These are phyloP conservation scores for Coniochaeta prunicola DNA, from an alignment of 2,329 filamentous ascomycete genomes.

Conservation along the genomic window DNA sequence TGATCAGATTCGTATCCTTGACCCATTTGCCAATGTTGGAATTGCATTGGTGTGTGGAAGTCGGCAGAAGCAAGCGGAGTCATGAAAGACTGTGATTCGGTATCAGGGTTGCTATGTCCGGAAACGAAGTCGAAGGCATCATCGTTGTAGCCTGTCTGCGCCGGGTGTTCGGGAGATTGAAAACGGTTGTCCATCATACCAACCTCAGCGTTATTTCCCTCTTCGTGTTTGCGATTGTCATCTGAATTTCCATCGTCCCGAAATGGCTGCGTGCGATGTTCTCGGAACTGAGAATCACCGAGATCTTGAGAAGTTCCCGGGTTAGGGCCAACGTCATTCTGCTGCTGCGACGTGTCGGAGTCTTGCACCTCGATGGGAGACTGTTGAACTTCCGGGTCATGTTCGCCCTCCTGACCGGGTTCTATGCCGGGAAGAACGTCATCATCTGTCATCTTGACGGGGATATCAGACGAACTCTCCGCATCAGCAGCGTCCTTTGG, in stretches of 20 bases:
- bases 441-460: neutral
- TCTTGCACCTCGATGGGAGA: neutral
- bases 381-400: neutral
- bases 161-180: neutral
- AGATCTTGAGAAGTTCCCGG: neutral
- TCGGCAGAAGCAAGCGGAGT: conserved; percentile 11
- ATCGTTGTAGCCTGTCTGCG: neutral
- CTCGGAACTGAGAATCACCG: neutral
- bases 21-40: neutral
- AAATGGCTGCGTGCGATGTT: neutral
- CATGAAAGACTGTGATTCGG: conserved; percentile 11
- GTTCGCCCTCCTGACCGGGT: neutral
- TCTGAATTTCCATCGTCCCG: neutral
- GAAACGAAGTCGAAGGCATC: neutral
- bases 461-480: neutral
- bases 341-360: neutral
- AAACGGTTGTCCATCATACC: neutral
- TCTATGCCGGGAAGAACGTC: neutral
- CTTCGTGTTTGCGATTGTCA: neutral
- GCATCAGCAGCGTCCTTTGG: neutral
- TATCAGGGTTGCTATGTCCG: conserved; percentile 4
- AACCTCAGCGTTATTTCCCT: neutral
- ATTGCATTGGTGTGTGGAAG: conserved; percentile 4
- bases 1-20: conserved; percentile 2
- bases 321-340: neutral